A percentile compares a stretch with the other conserved stretches of the same genome.
Evolutionary conservation across 768 basidiomycete genomes (phyloP).

Genomic region (Chalciporus sphaerocephalus): DNA sequence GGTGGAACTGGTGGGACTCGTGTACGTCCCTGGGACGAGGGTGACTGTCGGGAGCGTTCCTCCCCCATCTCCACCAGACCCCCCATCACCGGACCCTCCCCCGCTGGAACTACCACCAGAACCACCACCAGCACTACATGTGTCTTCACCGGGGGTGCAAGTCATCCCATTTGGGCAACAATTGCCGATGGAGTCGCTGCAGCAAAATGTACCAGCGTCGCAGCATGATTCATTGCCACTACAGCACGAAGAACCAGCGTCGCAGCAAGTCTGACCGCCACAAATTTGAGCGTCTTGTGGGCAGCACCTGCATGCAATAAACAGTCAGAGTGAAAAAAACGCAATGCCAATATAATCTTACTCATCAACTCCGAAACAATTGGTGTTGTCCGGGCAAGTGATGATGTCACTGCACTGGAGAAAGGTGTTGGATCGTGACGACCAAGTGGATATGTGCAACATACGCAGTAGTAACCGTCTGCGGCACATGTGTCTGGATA

Average conservation of each 20-base stretch:
- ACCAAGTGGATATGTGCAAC: background rate
- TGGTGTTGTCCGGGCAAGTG: slow-evolving; percentile 15
- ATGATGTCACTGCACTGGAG: slow-evolving; percentile 8
- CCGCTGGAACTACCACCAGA: slow-evolving; percentile 1
- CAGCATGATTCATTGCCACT: slow-evolving; percentile 7
- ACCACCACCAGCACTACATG: slow-evolving; percentile 9
- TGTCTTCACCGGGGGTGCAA: slow-evolving; percentile 5
- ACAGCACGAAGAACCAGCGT: slow-evolving; percentile 11
- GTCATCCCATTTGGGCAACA: slow-evolving; percentile 17
- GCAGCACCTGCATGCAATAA: slow-evolving; percentile 14
- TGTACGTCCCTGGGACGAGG: background rate
- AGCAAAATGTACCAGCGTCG: slow-evolving; percentile 11
- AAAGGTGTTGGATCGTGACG: background rate
- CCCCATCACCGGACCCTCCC: background rate
- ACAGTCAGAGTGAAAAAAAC: background rate
- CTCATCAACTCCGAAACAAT: slow-evolving; percentile 4
- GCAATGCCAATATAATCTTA: background rate
- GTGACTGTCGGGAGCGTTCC: too few relatives aligned
- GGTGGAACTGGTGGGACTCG: background rate
- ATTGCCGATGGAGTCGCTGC: slow-evolving; percentile 19
- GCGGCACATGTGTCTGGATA: slow-evolving; percentile 16
- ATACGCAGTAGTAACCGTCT: slow-evolving; percentile 19
- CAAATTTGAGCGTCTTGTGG: slow-evolving; percentile 12
- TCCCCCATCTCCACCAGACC: too few relatives aligned
- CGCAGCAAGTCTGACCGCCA: slow-evolving; percentile 11